Base-by-base conservation (phyloP, 345 rosid species). In the Dipteronia dyeriana region DNA sequence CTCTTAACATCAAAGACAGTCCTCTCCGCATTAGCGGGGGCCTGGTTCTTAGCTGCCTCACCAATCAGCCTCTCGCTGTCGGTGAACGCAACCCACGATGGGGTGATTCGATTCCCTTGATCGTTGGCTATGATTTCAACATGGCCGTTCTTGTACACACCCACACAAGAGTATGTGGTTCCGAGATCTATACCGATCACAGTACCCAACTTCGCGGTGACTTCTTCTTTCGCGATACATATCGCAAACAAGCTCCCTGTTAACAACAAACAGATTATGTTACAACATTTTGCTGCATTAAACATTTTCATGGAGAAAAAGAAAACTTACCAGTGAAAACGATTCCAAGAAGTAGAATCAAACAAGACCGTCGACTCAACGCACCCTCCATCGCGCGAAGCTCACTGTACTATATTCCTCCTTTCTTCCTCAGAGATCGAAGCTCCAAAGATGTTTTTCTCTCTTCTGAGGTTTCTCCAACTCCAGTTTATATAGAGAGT, bases 41-140 rank as follows among this genome's bases (percentile, higher is more conserved):
- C 82, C 29, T 75, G 80, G 20, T 82, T 78, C 70, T 75, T 78
- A 5, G 84, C 80, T 7, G 78, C 80, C 78, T 78, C 84, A 29
- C 82, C 79, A 5, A 82, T 82, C 65, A 78, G 47, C 17, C 82
- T 71, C 60, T 75, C 79, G 13, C 60, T 41, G 72, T 76, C 73
- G 10, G 83, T 80, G 76, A 80, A 80, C 1, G 73, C 79, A 2
- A 80, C 83, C 83, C 83, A 80, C 17, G 83, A 80, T 54, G 83
- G 79, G 13, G 83, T 80, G 41, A 80, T 80, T 20, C 79, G 47
- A 61, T 80, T 80, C 5, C 83, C 83, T 64, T 80, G 83, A 49
- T 80, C 83, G 51, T 80, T 80, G n/a, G 79, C 83, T 76, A 80
- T 71, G 41, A 80, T 80, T 9, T 80, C 79, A 4, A 80, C 76